These are phyloP conservation scores for Trypanosoma grayi DNA, from an alignment of 208 protist genomes.

Conservation along the genomic window DNA sequence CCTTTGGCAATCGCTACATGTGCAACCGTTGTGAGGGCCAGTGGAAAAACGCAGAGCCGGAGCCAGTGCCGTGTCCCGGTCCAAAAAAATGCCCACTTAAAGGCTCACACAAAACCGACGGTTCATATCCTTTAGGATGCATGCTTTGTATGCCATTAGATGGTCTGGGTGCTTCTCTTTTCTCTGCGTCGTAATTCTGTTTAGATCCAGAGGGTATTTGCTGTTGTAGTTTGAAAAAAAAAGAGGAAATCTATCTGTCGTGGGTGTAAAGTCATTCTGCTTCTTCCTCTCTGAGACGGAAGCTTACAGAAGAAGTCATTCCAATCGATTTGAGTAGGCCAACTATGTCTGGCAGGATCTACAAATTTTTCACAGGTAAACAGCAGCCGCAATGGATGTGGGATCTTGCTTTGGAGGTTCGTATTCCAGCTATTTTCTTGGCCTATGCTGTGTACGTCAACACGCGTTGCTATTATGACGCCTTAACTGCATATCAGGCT, in stretches of 20 bases:
- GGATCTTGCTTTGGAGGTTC: slow-evolving; percentile 84
- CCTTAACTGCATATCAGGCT: slow-evolving; percentile 60
- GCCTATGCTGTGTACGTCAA: slow-evolving; percentile 67
- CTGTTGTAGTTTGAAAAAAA: too few species aligned
- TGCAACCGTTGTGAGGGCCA: slow-evolving; percentile 69
- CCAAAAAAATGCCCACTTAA: slow-evolving; percentile 48
- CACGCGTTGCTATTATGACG: slow-evolving; percentile 80
- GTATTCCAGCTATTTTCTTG: slow-evolving; percentile 67
- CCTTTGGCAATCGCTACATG: slow-evolving; percentile 78
- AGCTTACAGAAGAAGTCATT: too few species aligned
- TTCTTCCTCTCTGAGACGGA: slow-evolving; percentile 1
- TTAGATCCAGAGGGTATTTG: too few species aligned
- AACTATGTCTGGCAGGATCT: slow-evolving; percentile 50
- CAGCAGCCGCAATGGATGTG: slow-evolving; percentile 85
- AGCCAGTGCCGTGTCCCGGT: slow-evolving; percentile 53
- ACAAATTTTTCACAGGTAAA: slow-evolving; percentile 60
- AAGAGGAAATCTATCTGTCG: too few species aligned
- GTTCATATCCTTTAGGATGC: slow-evolving; percentile 43
- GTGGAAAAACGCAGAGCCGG: slow-evolving; percentile 66
- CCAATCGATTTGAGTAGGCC: too few species aligned
- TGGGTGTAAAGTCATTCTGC: not conserved
- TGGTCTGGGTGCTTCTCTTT: not conserved
- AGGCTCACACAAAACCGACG: slow-evolving; percentile 33
- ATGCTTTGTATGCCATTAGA: slow-evolving; percentile 38
- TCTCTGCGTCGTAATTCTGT: slow-evolving; percentile 1